Evolutionary conservation across 495 filamentous ascomycete genomes (phyloP), one percentile per base, ranked within the genome.

Genomic region (Trichoderma orchidacearum): DNA sequence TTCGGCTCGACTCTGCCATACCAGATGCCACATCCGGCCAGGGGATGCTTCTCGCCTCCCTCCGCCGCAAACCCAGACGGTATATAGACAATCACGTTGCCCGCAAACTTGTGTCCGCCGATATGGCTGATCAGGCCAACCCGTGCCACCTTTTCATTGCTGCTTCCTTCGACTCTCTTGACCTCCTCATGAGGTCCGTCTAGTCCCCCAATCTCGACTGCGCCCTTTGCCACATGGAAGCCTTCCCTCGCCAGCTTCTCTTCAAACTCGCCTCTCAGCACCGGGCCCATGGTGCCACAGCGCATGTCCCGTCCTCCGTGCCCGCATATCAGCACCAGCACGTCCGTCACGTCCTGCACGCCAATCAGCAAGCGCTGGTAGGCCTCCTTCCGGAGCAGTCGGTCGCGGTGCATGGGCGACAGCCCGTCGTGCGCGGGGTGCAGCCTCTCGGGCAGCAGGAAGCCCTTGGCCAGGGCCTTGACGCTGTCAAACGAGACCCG

Each of bases 91-190:
- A 96, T 90, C 13, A 96, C 83, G 71, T 97, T 97, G 3, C 92
- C 92, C 0, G 92, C 92, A 63, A 85, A 96, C 60, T 93, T 93
- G 62, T 96, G 92, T 1, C 92, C 92, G 0, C 90, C 89, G 55
- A 97, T 80, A 71, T 97, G 92, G 65, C 86, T 92, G 57, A 92
- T 89, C 50, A 86, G 66, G 1, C 81, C 89, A 5, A 96, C 78
- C 59, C 82, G 75, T 3, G 78, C 80, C 50, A 72, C 70, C 17
- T 53, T 60, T 53, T 73, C 71, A 1, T 70, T 48, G 0, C 48
- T 54, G 13, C 51, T 56, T 35, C 51, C 56, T 18, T 45, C 36
- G 18, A 34, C 58, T 23, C 41, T 58, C 18, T 48, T 51, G n/a
- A 13, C 34, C 41, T 25, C 21, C 21, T 27, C 23, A 0, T 11